phyloP scores from a whole-genome alignment of 2,329 filamentous ascomycete species.

The Arthroderma sp. region DNA sequence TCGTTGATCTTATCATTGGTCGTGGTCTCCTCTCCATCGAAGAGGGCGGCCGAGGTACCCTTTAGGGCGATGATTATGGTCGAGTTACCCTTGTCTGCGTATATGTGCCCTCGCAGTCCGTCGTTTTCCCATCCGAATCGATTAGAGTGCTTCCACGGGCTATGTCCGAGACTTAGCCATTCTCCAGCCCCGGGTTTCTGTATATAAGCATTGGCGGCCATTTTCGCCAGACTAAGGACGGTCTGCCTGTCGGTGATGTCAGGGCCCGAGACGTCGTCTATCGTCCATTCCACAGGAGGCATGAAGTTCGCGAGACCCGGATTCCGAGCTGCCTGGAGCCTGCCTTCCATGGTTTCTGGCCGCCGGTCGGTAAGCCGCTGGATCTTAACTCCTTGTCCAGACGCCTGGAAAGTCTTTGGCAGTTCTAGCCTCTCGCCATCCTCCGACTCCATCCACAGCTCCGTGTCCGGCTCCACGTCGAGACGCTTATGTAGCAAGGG shows the following conservation, averaged over 20 bases:
- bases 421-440: constrained; percentile 29
- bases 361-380: constrained; percentile 70
- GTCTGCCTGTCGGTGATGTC: constrained; percentile 78
- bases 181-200: constrained; percentile 57
- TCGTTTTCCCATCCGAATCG: constrained; percentile 91
- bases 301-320: constrained; percentile 57
- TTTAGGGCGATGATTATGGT: constrained; percentile 89
- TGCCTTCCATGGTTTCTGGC: constrained; percentile 61
- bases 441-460: constrained; percentile 37
- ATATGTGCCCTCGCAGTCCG: constrained; percentile 83
- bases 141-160: constrained; percentile 68
- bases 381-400: constrained; percentile 56
- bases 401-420: constrained; percentile 46
- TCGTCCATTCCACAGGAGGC: constrained; percentile 64
- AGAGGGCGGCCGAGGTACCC: constrained; percentile 78
- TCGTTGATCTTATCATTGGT: constrained; percentile 97
- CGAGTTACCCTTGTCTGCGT: constrained; percentile 70
- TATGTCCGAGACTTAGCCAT: constrained; percentile 65
- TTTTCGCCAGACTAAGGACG: constrained; percentile 69
- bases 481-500: constrained; percentile 64
- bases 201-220: constrained; percentile 84
- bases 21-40: constrained; percentile 92
- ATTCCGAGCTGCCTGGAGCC: constrained; percentile 60
- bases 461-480: constrained; percentile 54
- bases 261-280: constrained; percentile 66